Evolutionary conservation across 257 asterid genomes (phyloP), one percentile per base, ranked within the genome.

Genomic region (Galeopsis tetrahit): DNA sequence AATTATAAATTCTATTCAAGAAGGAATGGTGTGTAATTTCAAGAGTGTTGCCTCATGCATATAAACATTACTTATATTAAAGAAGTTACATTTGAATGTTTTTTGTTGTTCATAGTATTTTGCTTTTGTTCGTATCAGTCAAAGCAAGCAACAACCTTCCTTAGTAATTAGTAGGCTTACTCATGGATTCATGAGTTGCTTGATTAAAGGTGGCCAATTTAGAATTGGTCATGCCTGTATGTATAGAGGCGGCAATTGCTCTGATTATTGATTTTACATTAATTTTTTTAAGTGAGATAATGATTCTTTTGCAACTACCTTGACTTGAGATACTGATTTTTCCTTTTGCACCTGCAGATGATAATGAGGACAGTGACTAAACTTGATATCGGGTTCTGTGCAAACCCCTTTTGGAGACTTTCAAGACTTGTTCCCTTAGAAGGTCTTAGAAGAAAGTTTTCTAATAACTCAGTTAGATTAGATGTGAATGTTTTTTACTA

Each of bases 371-470:
- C 36, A 91, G 90, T 39, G 96, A 89, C 68, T 91, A 66, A 85
- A 67, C 72, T 65, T 46, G 71, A 61, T 0, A 53, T 48, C 63
- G n/a, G 99, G 99, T 72, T 98, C 99, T 10, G 96, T 95, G 61
- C 98, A 95, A 81, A 88, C 73, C 85, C 99, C 66, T 87, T 95
- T 78, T 95, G 99, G 99, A 87, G 98, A 79, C 95, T 95, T 73
- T 92, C 99, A 38, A 92, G 91, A 83, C 98, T 95, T 73, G 98
- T 95, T 53, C 97, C 99, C 39, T 77, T 95, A 60, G 93, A 91
- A 69, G 95, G 92, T 71, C 85, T 95, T 81, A 84, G 85, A 79
- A 89, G 88, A 75, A 96, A 88, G 76, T 76, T 91, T 53, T 74
- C 75, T 63, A 85, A 82, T 75, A 77, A 74, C n/a, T n/a, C n/a